Conservation (phyloP, 208 protist species). For the Trichomonas gallinae region DNA sequence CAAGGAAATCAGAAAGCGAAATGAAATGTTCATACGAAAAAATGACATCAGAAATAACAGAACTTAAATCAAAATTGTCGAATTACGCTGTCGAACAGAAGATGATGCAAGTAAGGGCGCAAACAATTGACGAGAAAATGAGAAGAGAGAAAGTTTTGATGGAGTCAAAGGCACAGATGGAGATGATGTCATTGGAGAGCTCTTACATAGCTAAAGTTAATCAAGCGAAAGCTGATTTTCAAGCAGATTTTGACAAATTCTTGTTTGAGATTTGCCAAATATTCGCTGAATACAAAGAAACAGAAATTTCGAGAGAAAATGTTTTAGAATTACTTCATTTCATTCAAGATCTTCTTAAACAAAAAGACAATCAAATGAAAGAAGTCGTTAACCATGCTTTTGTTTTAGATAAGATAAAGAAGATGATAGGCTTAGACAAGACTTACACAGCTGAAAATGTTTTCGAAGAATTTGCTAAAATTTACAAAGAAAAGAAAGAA, state of each 20-base stretch:
- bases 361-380: background rate
- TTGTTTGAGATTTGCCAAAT: background rate
- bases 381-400: no score
- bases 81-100: background rate
- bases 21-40: no score
- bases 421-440: background rate
- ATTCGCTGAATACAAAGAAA: background rate
- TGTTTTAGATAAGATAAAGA: background rate
- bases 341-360: background rate
- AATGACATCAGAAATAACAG: background rate
- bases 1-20: background rate
- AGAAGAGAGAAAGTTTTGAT: background rate
- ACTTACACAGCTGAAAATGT: background rate
- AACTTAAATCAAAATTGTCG: background rate
- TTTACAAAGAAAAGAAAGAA: background rate
- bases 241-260: background rate
- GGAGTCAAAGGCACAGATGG: background rate
- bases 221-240: background rate
- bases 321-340: background rate
- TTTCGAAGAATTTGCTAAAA: background rate
- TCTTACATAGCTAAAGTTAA: background rate
- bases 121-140: background rate
- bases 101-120: background rate
- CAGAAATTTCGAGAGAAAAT: background rate
- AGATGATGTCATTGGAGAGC: background rate